These are phyloP conservation scores for Aspergillus nomiae DNA, from an alignment of 2,329 filamentous ascomycete genomes.

Conservation along the genomic window DNA sequence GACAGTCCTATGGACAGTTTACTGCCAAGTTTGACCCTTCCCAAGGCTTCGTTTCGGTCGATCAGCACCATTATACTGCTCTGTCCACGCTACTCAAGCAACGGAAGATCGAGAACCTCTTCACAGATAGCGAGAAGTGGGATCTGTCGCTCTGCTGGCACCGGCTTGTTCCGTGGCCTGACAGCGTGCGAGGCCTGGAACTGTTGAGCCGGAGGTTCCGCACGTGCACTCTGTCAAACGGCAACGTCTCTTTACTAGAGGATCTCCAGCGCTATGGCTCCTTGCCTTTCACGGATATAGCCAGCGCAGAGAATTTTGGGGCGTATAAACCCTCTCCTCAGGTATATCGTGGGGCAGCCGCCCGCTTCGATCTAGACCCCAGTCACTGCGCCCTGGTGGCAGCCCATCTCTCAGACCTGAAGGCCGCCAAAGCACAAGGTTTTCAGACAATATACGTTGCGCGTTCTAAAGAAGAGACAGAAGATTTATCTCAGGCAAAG, in stretches of 20 bases:
- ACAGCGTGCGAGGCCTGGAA: conserved; percentile 58
- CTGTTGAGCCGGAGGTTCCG: conserved; percentile 58
- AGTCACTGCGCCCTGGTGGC: conserved; percentile 74
- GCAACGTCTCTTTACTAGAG: conserved; percentile 65
- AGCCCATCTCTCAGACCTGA: conserved; percentile 70
- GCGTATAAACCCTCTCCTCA: conserved; percentile 72
- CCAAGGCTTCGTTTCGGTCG: conserved; percentile 66
- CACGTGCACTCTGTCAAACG: conserved; percentile 74
- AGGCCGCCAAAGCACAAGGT: conserved; percentile 65
- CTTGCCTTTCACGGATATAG: conserved; percentile 64
- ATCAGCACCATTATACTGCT: conserved; percentile 69
- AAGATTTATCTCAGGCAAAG: conserved; percentile 54
- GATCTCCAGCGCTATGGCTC: conserved; percentile 63
- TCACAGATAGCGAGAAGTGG: conserved; percentile 63
- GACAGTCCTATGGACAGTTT: conserved; percentile 64
- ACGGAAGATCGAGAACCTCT: conserved; percentile 62
- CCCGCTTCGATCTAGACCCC: conserved; percentile 58
- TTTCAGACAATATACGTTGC: conserved; percentile 75
- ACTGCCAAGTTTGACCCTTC: conserved; percentile 47
- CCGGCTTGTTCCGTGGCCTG: conserved; percentile 68
- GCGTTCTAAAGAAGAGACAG: conserved; percentile 66
- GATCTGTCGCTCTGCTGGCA: conserved; percentile 70
- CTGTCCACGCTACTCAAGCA: conserved; percentile 60
- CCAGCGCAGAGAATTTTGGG: conserved; percentile 70
- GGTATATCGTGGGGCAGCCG: conserved; percentile 70